Percentiles rank a stretch among this genome's conserved stretches.
Conservation (phyloP, 345 rosid genomes). For the Diplotaxis tenuifolia region DNA sequence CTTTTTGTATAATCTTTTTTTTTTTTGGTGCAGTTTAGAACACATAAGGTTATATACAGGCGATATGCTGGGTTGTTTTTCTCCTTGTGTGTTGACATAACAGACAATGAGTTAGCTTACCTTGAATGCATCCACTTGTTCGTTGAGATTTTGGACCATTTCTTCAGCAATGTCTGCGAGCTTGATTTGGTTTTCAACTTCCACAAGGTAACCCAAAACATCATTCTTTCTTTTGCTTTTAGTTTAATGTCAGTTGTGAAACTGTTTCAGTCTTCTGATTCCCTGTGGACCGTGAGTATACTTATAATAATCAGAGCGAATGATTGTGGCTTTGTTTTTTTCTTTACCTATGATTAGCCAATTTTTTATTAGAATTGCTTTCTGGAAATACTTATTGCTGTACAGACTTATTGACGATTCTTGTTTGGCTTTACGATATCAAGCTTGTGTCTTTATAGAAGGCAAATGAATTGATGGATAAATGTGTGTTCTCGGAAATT, state of each 20-base stretch:
- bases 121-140: conserved; percentile 91
- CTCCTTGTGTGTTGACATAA: conserved; percentile 90
- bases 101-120: conserved; percentile 92
- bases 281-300: neutral
- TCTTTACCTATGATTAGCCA: neutral
- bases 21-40: conserved; percentile 60
- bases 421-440: neutral
- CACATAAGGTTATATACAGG: conserved; percentile 93
- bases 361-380: neutral
- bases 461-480: too few species aligned
- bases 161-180: conserved; percentile 99
- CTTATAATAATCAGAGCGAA: neutral
- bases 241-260: neutral
- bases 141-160: conserved; percentile 96
- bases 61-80: conserved; percentile 94
- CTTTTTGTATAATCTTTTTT: neutral
- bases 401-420: too few species aligned
- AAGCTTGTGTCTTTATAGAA: neutral
- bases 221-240: neutral
- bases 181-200: conserved; percentile 97
- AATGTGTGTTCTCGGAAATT: neutral
- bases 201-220: conserved; percentile 63
- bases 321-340: neutral
- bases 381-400: too few species aligned
- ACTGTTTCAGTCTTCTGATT: neutral